Evolutionary conservation across 768 basidiomycete species (phyloP).

Genomic region (Amanita jacksonii): DNA sequence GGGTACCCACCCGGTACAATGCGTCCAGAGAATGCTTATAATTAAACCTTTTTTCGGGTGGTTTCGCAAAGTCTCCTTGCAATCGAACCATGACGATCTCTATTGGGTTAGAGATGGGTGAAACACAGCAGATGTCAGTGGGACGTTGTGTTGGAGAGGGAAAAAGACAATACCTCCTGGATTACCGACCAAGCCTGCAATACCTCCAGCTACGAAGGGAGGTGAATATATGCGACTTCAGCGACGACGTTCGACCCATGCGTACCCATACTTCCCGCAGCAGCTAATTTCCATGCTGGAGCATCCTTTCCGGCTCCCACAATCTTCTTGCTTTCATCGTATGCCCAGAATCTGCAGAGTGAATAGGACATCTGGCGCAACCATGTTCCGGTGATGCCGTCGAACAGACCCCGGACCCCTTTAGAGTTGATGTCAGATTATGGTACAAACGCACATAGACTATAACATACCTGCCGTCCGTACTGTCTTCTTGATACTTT

Average conservation of each 20-base stretch:
- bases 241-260: conserved; percentile 11
- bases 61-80: conserved; percentile 86
- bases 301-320: conserved; percentile 63
- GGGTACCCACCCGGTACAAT: conserved; percentile 59
- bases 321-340: conserved; percentile 83
- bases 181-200: conserved; percentile 84
- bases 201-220: conserved; percentile 55
- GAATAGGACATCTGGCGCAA: conserved; percentile 91
- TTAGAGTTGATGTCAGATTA: background rate
- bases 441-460: conserved; percentile 12
- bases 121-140: background rate
- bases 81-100: conserved; percentile 83
- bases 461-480: conserved; percentile 53
- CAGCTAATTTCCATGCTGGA: conserved; percentile 72
- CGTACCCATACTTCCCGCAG: conserved; percentile 82
- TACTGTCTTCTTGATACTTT: conserved; percentile 75
- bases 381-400: conserved; percentile 84
- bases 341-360: conserved; percentile 88
- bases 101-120: conserved; percentile 14
- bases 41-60: conserved; percentile 80
- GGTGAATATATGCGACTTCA: conserved; percentile 7
- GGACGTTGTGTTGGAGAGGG: background rate
- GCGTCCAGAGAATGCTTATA: conserved; percentile 90
- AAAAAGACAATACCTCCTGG: conserved; percentile 53
- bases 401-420: conserved; percentile 67